Evolutionary conservation across 495 filamentous ascomycete genomes (phyloP), one percentile per base, ranked within the genome.

Genomic region (Xylaria venustula): DNA sequence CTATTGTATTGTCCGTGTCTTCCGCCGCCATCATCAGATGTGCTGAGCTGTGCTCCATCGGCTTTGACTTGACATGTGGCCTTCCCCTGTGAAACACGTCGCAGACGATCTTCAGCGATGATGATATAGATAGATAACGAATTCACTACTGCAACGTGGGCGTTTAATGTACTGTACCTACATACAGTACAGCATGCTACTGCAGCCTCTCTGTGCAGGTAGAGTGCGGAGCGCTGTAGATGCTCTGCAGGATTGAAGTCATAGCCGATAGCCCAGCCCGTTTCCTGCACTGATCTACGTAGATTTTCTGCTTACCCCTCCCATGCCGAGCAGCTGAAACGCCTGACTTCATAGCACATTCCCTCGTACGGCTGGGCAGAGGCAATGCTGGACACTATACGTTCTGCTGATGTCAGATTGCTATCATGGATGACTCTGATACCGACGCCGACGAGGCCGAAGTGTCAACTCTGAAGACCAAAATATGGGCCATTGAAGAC

Each of bases 341-440:
- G 53, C 40, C 11, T 19, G 23, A 32, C 53, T 30, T 17, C 53
- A 55, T 45, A 32, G 25, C n/a, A n/a, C 53, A 45, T 55, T 44
- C 53, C 17, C 53, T 44, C 40, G 45, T 55, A 22, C 9, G 26
- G 11, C 14, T 45, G 17, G 11, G 26, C n/a, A 32, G 17, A 45
- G 41, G 40, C 41, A 25, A 55, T 41, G 34, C 14, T 1, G 34
- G 14, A n/a, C n/a, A n/a, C n/a, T n/a, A n/a, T n/a, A 23, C 53
- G 40, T 52, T n/a, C 8, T 25, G 58, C 58, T 61, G 58, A 61
- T 61, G 58, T 54, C 58, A 52, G 57, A 60, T 15, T 9, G 36
- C 17, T 54, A 30, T 54, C 49, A 54, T 23, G 47, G 42, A 25
- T 26, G 9, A 5, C 30, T n/a, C 19, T 22, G 19, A 22, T 14